These are phyloP conservation scores for Draba incana DNA, from an alignment of 345 rosid genomes.

Conservation along the genomic window DNA sequence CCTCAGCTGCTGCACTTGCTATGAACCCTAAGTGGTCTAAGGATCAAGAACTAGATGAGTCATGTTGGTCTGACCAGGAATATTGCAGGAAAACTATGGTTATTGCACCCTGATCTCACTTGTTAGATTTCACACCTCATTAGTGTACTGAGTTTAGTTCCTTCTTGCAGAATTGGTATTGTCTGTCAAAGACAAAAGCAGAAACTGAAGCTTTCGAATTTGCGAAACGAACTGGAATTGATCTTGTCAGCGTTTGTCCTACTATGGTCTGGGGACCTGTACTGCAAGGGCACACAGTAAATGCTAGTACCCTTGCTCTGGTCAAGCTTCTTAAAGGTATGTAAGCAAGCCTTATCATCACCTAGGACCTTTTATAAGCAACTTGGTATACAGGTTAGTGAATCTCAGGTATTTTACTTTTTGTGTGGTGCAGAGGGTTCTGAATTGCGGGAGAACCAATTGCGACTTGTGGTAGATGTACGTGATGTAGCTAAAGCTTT, in stretches of 20 bases:
- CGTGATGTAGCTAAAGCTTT: slow-evolving; percentile 69
- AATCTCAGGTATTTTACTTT: neutral
- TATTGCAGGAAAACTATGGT: slow-evolving; percentile 58
- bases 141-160: neutral
- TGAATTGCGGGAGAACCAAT: slow-evolving; percentile 47
- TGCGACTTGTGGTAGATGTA: slow-evolving; percentile 49
- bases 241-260: slow-evolving; percentile 64
- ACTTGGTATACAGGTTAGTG: slow-evolving; percentile 19
- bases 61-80: slow-evolving; percentile 68
- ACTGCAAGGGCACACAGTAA: slow-evolving; percentile 58
- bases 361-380: neutral
- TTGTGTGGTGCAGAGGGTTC: slow-evolving; percentile 46
- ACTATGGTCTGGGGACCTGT: slow-evolving; percentile 59
- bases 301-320: slow-evolving; percentile 58
- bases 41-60: slow-evolving; percentile 53
- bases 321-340: slow-evolving; percentile 66
- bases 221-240: slow-evolving; percentile 55
- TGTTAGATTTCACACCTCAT: neutral
- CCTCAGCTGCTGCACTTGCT: slow-evolving; percentile 54
- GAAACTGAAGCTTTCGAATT: slow-evolving; percentile 71
- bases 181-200: slow-evolving; percentile 69
- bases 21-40: slow-evolving; percentile 66
- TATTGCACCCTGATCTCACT: slow-evolving; percentile 5
- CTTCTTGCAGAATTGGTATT: slow-evolving; percentile 69
- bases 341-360: neutral